Base-by-base conservation (phyloP, 345 rosid genomes). In the Hibiscus mutabilis region DNA sequence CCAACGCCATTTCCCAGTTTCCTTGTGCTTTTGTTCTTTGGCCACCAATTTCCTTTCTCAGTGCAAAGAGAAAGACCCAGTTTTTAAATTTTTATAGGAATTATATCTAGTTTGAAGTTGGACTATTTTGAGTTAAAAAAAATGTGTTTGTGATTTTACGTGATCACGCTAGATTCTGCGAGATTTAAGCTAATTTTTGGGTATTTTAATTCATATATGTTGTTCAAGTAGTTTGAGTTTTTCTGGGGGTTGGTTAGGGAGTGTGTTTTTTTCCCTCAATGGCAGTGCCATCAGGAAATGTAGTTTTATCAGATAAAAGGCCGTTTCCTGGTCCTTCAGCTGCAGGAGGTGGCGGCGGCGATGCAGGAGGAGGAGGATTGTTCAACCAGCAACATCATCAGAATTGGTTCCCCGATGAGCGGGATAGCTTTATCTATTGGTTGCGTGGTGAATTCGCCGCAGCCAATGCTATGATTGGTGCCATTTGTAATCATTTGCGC, bases 361-460 rank as follows among this genome's bases (percentile, higher is more conserved):
- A n/a, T n/a, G n/a, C n/a, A n/a, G n/a, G n/a, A n/a, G 72, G 75
- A 7, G 76, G 69, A 25, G 29, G 1, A 25, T 2, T 5, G 79
- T 73, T 76, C 76, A 81, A 75, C 57, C 57, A 52, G 57, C 22
- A 52, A 68, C 83, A 76, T 49, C 75, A 70, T 60, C 80, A 78
- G 9, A 84, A 46, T 68, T 89, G 93, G 91, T 83, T 85, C 68
- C 83, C 80, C 0, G 96, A 88, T 57, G 96, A 86, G 80, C 79
- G 96, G 6, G 99, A 95, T 37, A 85, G 81, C 66, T 90, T 92
- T 55, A 89, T 92, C 68, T 82, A 86, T 13, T 95, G 99, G 99
- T 73, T 95, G 64, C 84, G 93, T 15, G 84, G 91, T 42, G 98
- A 95, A 77, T 92, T 95, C 6, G 98, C 98, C 1, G 97, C 99